phyloP scores from a whole-genome alignment of 2,329 filamentous ascomycete species.

The Eurotiales sp. region DNA sequence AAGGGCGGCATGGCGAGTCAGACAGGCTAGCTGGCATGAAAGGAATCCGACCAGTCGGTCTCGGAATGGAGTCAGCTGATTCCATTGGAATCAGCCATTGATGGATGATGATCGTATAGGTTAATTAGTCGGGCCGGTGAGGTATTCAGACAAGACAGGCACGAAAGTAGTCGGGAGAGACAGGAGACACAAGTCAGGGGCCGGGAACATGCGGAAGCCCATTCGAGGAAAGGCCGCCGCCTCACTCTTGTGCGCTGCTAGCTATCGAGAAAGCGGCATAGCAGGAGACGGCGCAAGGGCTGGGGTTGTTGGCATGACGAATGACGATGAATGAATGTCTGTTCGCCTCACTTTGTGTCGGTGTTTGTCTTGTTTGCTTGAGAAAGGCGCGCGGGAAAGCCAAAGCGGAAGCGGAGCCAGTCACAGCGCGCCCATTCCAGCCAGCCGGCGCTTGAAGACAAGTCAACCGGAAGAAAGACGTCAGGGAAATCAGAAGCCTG shows the following conservation, averaged over 20 bases:
- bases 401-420: conserved; percentile 10
- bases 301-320: not conserved
- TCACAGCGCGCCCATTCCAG: conserved; percentile 1
- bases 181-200: conserved; percentile 2
- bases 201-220: conserved; percentile 10
- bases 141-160: not conserved
- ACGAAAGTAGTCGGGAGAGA: conserved; percentile 1
- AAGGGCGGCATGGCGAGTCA: conserved; percentile 11
- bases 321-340: not conserved
- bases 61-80: not conserved
- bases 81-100: not conserved
- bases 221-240: not conserved
- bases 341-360: conserved; percentile 11
- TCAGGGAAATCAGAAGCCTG: too few relatives aligned
- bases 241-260: conserved; percentile 6
- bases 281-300: conserved; percentile 1
- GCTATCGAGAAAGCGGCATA: conserved; percentile 3
- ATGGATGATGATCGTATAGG: too few relatives aligned
- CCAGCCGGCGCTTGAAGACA: conserved; percentile 4
- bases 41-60: not conserved
- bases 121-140: conserved; percentile 1
- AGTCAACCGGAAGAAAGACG: too few relatives aligned
- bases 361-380: not conserved
- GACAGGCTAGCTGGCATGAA: conserved; percentile 5
- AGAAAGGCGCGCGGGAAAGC: conserved; percentile 9